Evolutionary conservation across 2,329 filamentous ascomycete species (phyloP).

Genomic region (Fusarium lateritium): DNA sequence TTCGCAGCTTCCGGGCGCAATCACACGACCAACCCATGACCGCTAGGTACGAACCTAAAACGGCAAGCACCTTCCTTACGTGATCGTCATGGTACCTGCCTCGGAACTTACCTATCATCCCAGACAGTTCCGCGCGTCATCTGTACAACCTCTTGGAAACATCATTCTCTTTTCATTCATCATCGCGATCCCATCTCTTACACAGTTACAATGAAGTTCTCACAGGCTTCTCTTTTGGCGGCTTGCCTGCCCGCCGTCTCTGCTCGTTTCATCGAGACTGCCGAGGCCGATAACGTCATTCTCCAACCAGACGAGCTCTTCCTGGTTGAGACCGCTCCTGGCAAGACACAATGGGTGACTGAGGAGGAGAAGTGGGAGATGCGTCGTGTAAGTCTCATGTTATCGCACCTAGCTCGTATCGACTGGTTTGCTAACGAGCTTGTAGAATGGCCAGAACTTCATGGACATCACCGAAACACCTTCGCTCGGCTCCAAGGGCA

Average conservation of each 20-base stretch:
- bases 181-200: slow-evolving; percentile 5
- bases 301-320: slow-evolving; percentile 64
- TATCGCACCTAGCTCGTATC: not conserved
- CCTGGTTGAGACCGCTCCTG: slow-evolving; percentile 88
- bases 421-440: slow-evolving; percentile 14
- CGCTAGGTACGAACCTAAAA: slow-evolving; percentile 26
- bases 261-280: slow-evolving; percentile 70
- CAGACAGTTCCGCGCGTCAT: slow-evolving; percentile 26
- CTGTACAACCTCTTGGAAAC: slow-evolving; percentile 28
- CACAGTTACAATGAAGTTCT: slow-evolving; percentile 64
- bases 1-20: slow-evolving; percentile 28
- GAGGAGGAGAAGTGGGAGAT: slow-evolving; percentile 97
- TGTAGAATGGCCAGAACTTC: slow-evolving; percentile 87
- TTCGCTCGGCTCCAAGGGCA: slow-evolving; percentile 66
- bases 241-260: slow-evolving; percentile 68
- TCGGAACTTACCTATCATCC: slow-evolving; percentile 31
- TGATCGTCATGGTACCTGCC: slow-evolving; percentile 44
- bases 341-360: slow-evolving; percentile 87
- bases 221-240: slow-evolving; percentile 67
- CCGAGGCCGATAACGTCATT: slow-evolving; percentile 66
- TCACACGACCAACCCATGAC: slow-evolving; percentile 42
- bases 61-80: slow-evolving; percentile 43
- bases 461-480: slow-evolving; percentile 91
- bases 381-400: slow-evolving; percentile 73
- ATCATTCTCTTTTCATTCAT: slow-evolving; percentile 12